A percentile compares a stretch with the other conserved stretches of the same genome.
Evolutionary conservation across 1,284 basidiomycete species (phyloP).

Genomic region (Ustilago loliicola): DNA sequence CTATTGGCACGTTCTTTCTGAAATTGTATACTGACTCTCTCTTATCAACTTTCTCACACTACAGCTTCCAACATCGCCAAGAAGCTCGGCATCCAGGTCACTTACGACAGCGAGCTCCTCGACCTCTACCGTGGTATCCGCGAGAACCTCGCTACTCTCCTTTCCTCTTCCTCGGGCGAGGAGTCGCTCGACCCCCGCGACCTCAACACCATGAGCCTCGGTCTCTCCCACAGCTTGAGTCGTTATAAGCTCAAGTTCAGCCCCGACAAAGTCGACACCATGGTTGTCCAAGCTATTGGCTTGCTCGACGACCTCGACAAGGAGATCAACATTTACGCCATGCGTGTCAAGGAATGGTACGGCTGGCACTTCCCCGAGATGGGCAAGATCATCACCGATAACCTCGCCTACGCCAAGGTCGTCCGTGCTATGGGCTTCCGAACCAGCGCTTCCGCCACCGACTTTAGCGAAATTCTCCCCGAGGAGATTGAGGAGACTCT

Average conservation of each 20-base stretch:
- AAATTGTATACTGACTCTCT: conserved; percentile 12
- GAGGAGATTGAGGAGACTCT: conserved; percentile 85
- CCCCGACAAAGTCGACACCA: conserved; percentile 98
- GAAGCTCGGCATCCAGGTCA: conserved; percentile 91
- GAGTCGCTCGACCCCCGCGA: conserved; percentile 78
- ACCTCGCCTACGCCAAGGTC: conserved; percentile 90
- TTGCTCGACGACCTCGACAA: conserved; percentile 98
- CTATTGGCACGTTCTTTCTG: neutral
- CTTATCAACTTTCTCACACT: neutral
- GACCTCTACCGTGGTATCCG: conserved; percentile 98
- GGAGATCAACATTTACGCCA: conserved; percentile 98
- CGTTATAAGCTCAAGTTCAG: conserved; percentile 99
- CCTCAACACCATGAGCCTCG: conserved; percentile 95
- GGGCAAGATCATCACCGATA: conserved; percentile 97
- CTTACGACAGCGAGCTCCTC: conserved; percentile 77
- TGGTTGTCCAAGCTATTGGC: conserved; percentile 99
- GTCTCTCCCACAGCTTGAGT: conserved; percentile 94
- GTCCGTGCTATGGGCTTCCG: conserved; percentile 73
- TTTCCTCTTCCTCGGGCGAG: conserved; percentile 71
- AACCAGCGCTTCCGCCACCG: conserved; percentile 87
- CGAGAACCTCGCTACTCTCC: conserved; percentile 84
- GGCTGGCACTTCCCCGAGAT: conserved; percentile 99
- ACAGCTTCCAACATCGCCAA: conserved; percentile 81
- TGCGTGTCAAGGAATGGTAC: conserved; percentile 99
- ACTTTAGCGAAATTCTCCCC: conserved; percentile 89